Conservation (phyloP, 176 grass and related monocot species). For the Puccinellia tenuiflora region DNA sequence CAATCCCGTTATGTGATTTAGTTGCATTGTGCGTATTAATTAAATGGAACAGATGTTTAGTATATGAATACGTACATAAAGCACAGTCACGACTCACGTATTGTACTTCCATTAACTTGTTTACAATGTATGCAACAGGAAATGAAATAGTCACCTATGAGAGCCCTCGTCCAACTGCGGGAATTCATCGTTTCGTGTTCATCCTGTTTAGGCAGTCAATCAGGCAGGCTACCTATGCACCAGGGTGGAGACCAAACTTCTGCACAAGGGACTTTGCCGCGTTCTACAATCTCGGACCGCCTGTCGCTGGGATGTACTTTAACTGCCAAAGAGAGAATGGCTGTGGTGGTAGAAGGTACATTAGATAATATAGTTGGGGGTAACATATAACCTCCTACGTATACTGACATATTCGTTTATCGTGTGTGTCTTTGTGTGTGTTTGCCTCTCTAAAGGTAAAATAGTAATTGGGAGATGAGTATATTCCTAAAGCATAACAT, state of each 20-base stretch:
- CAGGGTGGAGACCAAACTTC: constrained; percentile 85
- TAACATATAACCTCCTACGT: not conserved
- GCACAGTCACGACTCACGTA: not conserved
- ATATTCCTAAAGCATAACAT: not conserved
- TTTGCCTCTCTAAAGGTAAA: constrained; percentile 9
- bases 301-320: constrained; percentile 77
- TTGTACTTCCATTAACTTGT: not conserved
- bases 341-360: constrained; percentile 85
- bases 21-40: not conserved
- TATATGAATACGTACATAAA: not conserved
- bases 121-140: constrained; percentile 46
- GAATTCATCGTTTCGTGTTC: constrained; percentile 88
- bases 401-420: not conserved
- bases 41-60: not conserved
- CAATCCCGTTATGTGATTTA: not conserved
- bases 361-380: constrained; percentile 29
- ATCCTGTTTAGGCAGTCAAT: constrained; percentile 67
- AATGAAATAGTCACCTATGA: constrained; percentile 81
- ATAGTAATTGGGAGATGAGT: not conserved
- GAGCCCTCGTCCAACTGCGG: constrained; percentile 64
- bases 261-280: constrained; percentile 68
- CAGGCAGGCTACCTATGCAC: constrained; percentile 58
- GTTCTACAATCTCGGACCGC: constrained; percentile 55
- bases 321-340: constrained; percentile 91
- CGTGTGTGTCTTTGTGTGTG: not conserved